These are phyloP conservation scores for Westerdykella aurantiaca DNA, from an alignment of 2,329 filamentous ascomycete species.

Conservation along the genomic window DNA sequence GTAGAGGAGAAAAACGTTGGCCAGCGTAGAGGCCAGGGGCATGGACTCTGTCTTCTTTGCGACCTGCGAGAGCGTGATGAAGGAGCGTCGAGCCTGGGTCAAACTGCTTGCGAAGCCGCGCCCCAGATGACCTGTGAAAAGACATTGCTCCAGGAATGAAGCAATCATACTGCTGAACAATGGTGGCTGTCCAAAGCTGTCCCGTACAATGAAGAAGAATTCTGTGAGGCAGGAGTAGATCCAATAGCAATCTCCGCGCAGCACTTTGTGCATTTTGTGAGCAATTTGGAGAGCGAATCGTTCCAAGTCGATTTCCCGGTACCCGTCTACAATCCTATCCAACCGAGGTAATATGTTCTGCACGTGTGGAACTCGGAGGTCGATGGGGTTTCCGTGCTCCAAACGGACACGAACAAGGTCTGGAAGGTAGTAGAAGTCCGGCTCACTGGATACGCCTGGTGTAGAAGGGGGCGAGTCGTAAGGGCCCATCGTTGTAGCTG, in stretches of 20 bases:
- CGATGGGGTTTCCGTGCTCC: background rate
- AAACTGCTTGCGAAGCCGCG: background rate
- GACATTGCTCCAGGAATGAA: background rate
- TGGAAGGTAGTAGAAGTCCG: background rate
- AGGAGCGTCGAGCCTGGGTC: background rate
- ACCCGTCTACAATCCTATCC: background rate
- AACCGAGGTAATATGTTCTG: background rate
- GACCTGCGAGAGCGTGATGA: conserved; percentile 3
- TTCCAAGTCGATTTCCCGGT: background rate
- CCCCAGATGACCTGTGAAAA: background rate
- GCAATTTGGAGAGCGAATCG: background rate
- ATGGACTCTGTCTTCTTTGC: background rate
- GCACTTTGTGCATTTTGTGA: background rate
- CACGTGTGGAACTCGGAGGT: background rate
- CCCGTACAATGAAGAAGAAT: background rate
- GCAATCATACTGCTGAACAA: background rate
- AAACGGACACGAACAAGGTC: background rate
- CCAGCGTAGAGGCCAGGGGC: conserved; percentile 2
- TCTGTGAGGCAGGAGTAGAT: background rate
- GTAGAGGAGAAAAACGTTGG: conserved; percentile 2
- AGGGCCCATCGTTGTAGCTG: too few species aligned
- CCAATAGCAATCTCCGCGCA: background rate
- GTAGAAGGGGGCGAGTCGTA: background rate
- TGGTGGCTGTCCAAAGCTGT: background rate
- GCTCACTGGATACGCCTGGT: background rate